Evolutionary conservation across 768 basidiomycete genomes (phyloP), one percentile per base, ranked within the genome.

Genomic region (Boletus fagicola): DNA sequence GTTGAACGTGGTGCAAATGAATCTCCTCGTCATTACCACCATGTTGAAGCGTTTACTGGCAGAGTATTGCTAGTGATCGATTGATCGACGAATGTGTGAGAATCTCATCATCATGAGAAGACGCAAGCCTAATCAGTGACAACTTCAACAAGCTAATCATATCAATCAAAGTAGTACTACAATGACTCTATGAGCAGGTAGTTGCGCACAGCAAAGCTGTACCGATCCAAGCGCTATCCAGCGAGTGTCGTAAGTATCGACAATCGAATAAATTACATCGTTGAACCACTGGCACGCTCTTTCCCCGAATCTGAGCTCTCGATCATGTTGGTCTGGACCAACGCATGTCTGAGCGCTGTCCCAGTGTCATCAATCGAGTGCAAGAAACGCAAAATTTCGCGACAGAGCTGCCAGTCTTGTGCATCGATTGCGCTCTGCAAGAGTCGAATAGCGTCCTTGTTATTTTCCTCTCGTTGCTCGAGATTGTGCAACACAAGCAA

Each of bases 301-400:
- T 46, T 20, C 8, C 40, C 54, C 13, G 38, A 39, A 4, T 53
- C 46, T 20, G 38, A 61, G 20, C 58, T 39, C 26, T 61, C 61
- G 10, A 51, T 49, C 57, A 83, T 65, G 50, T 77, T 75, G n/a
- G 82, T 78, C 62, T 84, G 78, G 10, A 70, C 71, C 51, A 92
- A 71, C 2, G 87, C 90, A 58, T 80, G 76, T 53, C 78, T 79
- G 54, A 94, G 77, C 4, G 86, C 87, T 16, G 72, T 72, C 33
- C 95, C 96, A 0, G 86, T 85, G 42, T 94, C 91, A 68, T 98
- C 96, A 49, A 96, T 89, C 2, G 91, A 94, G 69, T 89, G 91
- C 48, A 98, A 72, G 74, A 99, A 99, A 20, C 96, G 85, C 16
- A 98, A 75, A 15, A 99, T 78, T 68, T 98, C 96, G 56, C 90